phyloP scores from a whole-genome alignment of 192 early-diverging fungal genomes.

The Coemansia sp. region DNA sequence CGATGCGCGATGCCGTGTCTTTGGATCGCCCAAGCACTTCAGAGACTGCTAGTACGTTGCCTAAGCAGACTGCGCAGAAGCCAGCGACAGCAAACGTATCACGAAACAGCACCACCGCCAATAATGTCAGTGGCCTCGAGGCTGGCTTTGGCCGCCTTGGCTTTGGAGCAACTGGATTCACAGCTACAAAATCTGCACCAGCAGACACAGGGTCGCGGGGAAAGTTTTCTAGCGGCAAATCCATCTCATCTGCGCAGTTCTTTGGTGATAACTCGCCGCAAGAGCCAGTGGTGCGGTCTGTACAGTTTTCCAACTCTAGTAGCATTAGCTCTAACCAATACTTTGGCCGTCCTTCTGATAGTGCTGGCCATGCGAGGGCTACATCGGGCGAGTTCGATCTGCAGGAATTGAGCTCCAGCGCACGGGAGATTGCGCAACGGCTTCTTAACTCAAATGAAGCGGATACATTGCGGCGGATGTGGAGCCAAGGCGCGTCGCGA shows the following conservation, averaged over 20 bases:
- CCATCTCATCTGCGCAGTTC: constrained; percentile 32
- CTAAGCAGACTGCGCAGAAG: not conserved
- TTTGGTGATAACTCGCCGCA: constrained; percentile 17
- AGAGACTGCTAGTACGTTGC: not conserved
- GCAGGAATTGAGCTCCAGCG: constrained; percentile 52
- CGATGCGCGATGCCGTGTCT: constrained; percentile 49
- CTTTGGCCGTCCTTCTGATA: constrained; percentile 74
- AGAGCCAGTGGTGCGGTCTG: constrained; percentile 8
- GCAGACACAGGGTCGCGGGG: not conserved
- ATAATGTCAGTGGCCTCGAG: constrained; percentile 57
- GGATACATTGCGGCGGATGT: constrained; percentile 52
- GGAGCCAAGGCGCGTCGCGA: constrained; percentile 43
- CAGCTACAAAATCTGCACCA: not conserved
- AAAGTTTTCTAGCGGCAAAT: constrained; percentile 19
- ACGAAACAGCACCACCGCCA: not conserved
- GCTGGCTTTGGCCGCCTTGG: constrained; percentile 69
- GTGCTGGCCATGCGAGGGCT: constrained; percentile 63
- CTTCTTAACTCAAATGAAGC: constrained; percentile 54
- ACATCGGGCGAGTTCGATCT: constrained; percentile 69
- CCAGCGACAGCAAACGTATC: not conserved
- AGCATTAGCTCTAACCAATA: constrained; percentile 91
- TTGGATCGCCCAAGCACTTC: not conserved
- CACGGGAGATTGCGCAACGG: constrained; percentile 53
- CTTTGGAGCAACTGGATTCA: constrained; percentile 53
- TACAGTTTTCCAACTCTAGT: constrained; percentile 76